These are phyloP conservation scores for Neocatenulostroma microsporum DNA, from an alignment of 2,329 filamentous ascomycete genomes.

Conservation along the genomic window DNA sequence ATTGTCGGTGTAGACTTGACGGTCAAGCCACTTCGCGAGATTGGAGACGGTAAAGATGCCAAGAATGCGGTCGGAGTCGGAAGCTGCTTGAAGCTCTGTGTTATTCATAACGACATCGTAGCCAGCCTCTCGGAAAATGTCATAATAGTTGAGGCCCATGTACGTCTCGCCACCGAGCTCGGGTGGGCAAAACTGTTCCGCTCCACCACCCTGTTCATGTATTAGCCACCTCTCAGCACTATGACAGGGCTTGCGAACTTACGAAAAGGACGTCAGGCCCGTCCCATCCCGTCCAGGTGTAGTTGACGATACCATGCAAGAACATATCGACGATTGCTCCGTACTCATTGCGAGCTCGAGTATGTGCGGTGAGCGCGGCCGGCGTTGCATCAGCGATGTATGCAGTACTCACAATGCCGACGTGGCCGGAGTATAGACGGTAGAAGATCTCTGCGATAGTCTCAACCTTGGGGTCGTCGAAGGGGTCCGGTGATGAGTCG, in stretches of 20 bases:
- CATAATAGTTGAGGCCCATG: slow-evolving; percentile 63
- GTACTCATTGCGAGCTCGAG: slow-evolving; percentile 60
- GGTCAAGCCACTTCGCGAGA: slow-evolving; percentile 78
- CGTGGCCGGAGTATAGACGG: slow-evolving; percentile 55
- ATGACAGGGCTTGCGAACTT: slow-evolving; percentile 1
- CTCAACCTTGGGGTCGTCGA: slow-evolving; percentile 82
- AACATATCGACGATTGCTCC: slow-evolving; percentile 67
- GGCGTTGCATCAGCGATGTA: slow-evolving; percentile 67
- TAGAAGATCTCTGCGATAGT: slow-evolving; percentile 71
- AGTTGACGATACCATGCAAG: slow-evolving; percentile 68
- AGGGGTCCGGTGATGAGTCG: slow-evolving; percentile 63
- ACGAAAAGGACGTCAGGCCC: slow-evolving; percentile 78
- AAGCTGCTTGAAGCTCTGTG: slow-evolving; percentile 55
- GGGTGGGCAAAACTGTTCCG: slow-evolving; percentile 63
- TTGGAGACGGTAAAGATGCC: slow-evolving; percentile 70
- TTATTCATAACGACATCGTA: slow-evolving; percentile 69
- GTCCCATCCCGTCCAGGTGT: slow-evolving; percentile 67
- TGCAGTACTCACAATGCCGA: slow-evolving; percentile 67
- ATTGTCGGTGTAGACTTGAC: slow-evolving; percentile 70
- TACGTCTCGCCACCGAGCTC: slow-evolving; percentile 54
- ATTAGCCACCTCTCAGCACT: too few species aligned
- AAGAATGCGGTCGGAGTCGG: slow-evolving; percentile 56
- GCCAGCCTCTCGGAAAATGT: slow-evolving; percentile 60
- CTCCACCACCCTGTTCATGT: slow-evolving; percentile 56
- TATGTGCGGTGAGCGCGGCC: slow-evolving; percentile 65